These are phyloP conservation scores for Talaromyces sp. DNA, from an alignment of 2,329 filamentous ascomycete species.

Conservation along the genomic window DNA sequence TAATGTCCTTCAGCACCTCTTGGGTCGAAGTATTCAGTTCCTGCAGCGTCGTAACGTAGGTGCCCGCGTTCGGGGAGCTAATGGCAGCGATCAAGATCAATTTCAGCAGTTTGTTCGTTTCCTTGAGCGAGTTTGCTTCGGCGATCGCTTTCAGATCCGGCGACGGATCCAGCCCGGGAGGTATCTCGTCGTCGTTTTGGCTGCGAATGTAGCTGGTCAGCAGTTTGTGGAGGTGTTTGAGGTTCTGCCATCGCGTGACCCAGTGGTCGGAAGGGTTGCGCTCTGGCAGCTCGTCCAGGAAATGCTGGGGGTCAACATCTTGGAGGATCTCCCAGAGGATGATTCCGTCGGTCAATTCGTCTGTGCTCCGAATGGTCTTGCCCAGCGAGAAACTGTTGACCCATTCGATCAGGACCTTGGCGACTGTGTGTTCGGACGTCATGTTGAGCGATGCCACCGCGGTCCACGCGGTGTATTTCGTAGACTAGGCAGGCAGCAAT, in stretches of 20 bases:
- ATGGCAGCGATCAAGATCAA: constrained; percentile 60
- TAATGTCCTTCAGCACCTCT: constrained; percentile 42
- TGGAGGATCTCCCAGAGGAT: constrained; percentile 45
- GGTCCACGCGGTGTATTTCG: neutral
- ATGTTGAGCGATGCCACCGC: constrained; percentile 20
- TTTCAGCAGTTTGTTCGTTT: constrained; percentile 53
- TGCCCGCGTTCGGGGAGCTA: constrained; percentile 52
- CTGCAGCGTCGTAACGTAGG: constrained; percentile 49
- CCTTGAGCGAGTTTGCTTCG: constrained; percentile 37
- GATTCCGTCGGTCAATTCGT: constrained; percentile 41
- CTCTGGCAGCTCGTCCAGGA: constrained; percentile 44
- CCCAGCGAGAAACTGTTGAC: constrained; percentile 42
- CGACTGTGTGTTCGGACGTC: constrained; percentile 41
- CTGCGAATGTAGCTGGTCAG: constrained; percentile 41
- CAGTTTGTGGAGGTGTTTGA: constrained; percentile 45
- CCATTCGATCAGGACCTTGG: constrained; percentile 44
- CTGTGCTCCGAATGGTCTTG: constrained; percentile 35
- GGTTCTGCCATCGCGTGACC: constrained; percentile 45
- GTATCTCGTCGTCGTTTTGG: constrained; percentile 40
- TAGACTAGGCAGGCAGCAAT: neutral
- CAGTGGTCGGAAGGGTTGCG: constrained; percentile 40
- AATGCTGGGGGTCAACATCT: constrained; percentile 45
- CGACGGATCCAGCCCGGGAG: constrained; percentile 35
- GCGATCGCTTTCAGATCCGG: constrained; percentile 45
- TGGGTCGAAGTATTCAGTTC: constrained; percentile 39